Conservation (phyloP, 2,329 filamentous ascomycete genomes). For the Stagonosporopsis tanaceti region DNA sequence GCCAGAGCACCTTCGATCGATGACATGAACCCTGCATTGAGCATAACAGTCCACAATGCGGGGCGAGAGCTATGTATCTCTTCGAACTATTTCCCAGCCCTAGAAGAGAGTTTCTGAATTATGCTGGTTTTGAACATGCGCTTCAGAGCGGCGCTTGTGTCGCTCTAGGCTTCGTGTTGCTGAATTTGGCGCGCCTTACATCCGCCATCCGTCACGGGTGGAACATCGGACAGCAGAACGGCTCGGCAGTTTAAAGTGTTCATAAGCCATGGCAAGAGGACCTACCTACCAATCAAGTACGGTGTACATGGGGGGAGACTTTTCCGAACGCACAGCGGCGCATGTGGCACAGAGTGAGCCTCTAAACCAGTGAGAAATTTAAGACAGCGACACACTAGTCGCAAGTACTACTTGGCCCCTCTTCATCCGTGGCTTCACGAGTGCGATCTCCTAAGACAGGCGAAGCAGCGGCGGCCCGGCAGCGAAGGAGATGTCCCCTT, state of each 20-base stretch:
- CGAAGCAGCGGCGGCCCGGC: no score
- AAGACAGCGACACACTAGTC: background rate
- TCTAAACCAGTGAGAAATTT: background rate
- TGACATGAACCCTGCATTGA: background rate
- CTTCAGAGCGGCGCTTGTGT: no score
- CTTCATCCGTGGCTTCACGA: background rate
- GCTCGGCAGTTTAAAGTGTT: background rate
- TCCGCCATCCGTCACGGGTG: background rate
- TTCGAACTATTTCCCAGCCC: background rate
- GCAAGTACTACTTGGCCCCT: background rate
- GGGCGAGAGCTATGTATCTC: background rate
- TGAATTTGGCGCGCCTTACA: background rate
- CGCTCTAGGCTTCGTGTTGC: background rate
- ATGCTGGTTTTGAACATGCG: no score
- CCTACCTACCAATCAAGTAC: background rate
- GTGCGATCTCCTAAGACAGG: no score
- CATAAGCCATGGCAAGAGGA: background rate
- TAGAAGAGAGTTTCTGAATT: background rate
- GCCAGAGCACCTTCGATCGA: background rate
- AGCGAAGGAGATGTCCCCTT: no score
- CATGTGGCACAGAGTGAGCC: background rate
- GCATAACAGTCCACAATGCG: background rate
- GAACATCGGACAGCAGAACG: background rate
- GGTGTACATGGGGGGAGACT: background rate
- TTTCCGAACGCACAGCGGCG: background rate